A percentile compares a stretch with the other conserved stretches of the same genome.
These are phyloP conservation scores for Phytopythium sindhum DNA, from an alignment of 352 stramenopile genomes.

Conservation along the genomic window DNA sequence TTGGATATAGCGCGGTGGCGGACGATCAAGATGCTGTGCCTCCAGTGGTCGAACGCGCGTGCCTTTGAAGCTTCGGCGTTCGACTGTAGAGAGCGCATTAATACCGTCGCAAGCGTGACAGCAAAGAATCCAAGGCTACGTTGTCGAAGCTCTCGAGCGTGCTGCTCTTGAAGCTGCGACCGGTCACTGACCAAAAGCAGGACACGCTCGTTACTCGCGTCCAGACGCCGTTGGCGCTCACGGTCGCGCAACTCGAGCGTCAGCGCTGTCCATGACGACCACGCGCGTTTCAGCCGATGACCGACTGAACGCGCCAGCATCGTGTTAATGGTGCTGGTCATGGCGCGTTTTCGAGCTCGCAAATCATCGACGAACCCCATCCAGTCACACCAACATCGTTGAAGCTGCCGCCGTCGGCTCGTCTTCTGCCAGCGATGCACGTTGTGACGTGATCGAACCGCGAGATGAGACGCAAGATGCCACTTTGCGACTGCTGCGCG, in stretches of 20 bases:
- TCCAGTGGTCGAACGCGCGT: constrained; percentile 3
- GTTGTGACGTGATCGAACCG: not conserved
- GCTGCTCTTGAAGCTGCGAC: constrained; percentile 9
- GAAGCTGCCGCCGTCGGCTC: not conserved
- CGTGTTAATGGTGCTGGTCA: constrained; percentile 4
- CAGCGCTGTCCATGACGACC: constrained; percentile 9
- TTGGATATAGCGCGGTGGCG: not conserved
- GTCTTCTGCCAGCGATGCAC: not conserved
- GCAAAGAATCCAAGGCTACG: constrained; percentile 14
- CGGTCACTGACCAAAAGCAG: constrained; percentile 19
- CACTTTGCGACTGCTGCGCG: constrained; percentile 1
- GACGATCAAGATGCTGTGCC: not conserved
- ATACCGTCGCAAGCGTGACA: not conserved
- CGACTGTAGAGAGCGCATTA: not conserved
- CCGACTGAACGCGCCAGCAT: constrained; percentile 2
- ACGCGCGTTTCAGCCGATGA: constrained; percentile 3
- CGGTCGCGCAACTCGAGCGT: constrained; percentile 9
- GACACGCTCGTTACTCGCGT: constrained; percentile 13
- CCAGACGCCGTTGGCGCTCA: constrained; percentile 8
- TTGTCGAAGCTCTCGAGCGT: constrained; percentile 5
- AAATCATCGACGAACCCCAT: not conserved
- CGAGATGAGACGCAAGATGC: not conserved
- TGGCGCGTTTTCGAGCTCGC: constrained; percentile 2
- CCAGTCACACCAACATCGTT: constrained; percentile 1
- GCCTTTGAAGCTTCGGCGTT: not conserved